Evolutionary conservation across 805 yeast genomes (phyloP).

Genomic region (Saccharomycopsis selenospora): DNA sequence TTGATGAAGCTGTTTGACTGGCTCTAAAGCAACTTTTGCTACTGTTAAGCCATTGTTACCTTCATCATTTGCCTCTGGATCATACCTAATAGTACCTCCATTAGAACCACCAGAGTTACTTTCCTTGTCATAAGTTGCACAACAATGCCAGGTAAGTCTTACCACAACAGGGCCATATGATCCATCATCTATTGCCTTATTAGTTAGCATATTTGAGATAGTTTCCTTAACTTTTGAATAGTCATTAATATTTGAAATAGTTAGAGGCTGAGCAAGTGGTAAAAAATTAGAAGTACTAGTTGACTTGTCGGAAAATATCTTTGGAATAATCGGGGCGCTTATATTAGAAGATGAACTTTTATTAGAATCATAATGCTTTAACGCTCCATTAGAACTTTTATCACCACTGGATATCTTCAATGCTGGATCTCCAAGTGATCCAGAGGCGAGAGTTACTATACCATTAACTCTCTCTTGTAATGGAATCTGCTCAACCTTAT

Average conservation of each 20-base stretch:
- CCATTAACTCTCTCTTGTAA: too few species aligned
- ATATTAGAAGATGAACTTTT: too few species aligned
- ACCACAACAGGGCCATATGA: constrained; percentile 44
- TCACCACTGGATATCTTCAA: too few species aligned
- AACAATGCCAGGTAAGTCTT: constrained; percentile 44
- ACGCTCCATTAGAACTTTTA: too few species aligned
- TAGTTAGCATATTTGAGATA: constrained; percentile 25
- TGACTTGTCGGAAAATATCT: too few species aligned
- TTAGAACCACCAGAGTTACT: constrained; percentile 33
- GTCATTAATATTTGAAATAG: background rate
- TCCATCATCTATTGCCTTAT: constrained; percentile 19
- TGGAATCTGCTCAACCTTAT: too few species aligned
- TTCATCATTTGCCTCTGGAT: constrained; percentile 45
- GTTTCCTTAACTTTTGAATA: constrained; percentile 34
- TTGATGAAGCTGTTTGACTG: constrained; percentile 34
- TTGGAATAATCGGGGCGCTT: too few species aligned
- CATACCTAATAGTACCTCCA: constrained; percentile 27
- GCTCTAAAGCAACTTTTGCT: constrained; percentile 36
- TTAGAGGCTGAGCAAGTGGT: background rate
- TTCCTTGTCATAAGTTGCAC: constrained; percentile 39
- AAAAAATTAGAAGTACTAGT: too few species aligned
- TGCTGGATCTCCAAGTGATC: too few species aligned
- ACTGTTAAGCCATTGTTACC: constrained; percentile 41
- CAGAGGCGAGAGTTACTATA: too few species aligned
- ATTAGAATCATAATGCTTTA: too few species aligned